phyloP scores from a whole-genome alignment of 257 asterid genomes.

The Perilla frutescens region DNA sequence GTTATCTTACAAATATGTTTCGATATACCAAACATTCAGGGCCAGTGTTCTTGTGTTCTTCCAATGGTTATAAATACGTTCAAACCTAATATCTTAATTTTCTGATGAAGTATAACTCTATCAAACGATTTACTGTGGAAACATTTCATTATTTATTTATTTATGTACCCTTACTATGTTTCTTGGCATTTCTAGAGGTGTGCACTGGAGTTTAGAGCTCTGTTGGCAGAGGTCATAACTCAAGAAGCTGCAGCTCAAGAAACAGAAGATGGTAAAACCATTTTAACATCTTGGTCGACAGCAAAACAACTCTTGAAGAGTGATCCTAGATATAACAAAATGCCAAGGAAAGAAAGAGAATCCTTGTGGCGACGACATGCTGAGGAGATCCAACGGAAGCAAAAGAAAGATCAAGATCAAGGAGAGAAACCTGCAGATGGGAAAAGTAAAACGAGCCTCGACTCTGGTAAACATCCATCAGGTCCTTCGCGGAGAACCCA shows the following conservation, averaged over 20 bases:
- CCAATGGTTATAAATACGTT: too few relatives aligned
- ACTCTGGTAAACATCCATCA: constrained; percentile 47
- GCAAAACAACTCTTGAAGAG: constrained; percentile 74
- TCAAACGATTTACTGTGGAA: too few relatives aligned
- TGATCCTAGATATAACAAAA: constrained; percentile 76
- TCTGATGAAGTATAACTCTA: too few relatives aligned
- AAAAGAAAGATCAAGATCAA: constrained; percentile 51
- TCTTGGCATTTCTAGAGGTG: constrained; percentile 58
- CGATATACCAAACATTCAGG: too few relatives aligned
- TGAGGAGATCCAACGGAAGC: constrained; percentile 77
- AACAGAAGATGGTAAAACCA: constrained; percentile 78
- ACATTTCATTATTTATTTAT: neutral
- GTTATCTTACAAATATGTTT: too few relatives aligned
- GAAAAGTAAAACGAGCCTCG: constrained; percentile 52
- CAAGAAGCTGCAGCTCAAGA: constrained; percentile 68
- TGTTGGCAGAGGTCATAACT: constrained; percentile 66
- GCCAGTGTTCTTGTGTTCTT: too few relatives aligned
- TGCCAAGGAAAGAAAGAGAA: constrained; percentile 91
- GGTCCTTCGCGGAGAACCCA: constrained; percentile 55
- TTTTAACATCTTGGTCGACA: constrained; percentile 84
- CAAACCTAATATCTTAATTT: too few relatives aligned
- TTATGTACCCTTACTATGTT: constrained; percentile 18
- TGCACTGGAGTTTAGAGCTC: constrained; percentile 63
- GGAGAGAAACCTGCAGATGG: constrained; percentile 55
- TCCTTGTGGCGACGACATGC: constrained; percentile 82